Base-by-base conservation (phyloP, 1,284 basidiomycete genomes). In the Anthracocystis walkeri region DNA sequence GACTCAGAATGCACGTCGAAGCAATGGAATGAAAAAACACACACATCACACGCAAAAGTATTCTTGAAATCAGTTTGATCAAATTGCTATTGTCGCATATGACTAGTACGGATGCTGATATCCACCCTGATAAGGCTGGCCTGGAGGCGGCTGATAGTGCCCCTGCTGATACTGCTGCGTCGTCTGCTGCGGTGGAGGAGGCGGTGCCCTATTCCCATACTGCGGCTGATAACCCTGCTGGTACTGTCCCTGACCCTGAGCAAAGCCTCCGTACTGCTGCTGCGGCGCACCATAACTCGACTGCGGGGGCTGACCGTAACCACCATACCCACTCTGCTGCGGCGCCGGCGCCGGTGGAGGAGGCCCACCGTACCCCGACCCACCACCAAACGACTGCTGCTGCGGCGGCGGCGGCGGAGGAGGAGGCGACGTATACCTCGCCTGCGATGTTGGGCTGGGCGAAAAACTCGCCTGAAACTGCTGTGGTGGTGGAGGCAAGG, bases 391-490 rank as follows among this genome's bases (percentile, higher is more conserved):
- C 1, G 45, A 6, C n/a, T 58, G 59, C n/a, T 45, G 33, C n/a
- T 20, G n/a, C n/a, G n/a, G 6, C 48, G 45, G 18, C 10, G 42
- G 49, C 5, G 46, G 44, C 5, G 67, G 54, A 8, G 65, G 68
- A 23, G 68, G 68, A 8, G 56, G 56, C 1, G 68, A 71, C 4
- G 68, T 56, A 42, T 62, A 71, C 16, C 62, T 38, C 16, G 44
- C 16, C 55, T 71, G 68, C 53, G 66, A 69, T 0, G 61, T 18
- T 2, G 54, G 16, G 3, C 46, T 23, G 7, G 57, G 40, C n/a
- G 61, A 52, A 27, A 70, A 70, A 25, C 41, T 49, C 1, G 54
- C n/a, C 27, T 70, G 68, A 35, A 70, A 70, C 10, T 65, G 68
- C 21, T 70, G 68, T 2, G 68, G 68, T 23, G 68, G 68, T 1